Percentiles rank a stretch among this genome's conserved stretches.
phyloP scores from a whole-genome alignment of 192 early-diverging fungal species.

The Cladochytrium replicatum region DNA sequence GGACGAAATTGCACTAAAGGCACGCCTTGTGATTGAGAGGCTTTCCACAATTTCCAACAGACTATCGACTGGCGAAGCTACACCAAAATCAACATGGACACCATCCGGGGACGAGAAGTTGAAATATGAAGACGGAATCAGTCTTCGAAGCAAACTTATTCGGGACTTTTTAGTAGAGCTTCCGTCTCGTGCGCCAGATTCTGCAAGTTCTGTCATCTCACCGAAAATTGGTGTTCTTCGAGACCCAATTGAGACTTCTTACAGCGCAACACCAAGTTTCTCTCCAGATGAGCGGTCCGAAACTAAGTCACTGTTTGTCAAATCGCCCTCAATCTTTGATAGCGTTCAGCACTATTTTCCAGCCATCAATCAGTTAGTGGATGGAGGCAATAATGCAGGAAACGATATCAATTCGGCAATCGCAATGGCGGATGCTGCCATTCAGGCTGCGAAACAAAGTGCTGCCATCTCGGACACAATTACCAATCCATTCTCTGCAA shows the following conservation, averaged over 20 bases:
- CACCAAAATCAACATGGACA: constrained; percentile 22
- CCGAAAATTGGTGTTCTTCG: too few relatives aligned
- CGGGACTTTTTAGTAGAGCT: neutral
- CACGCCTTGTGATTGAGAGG: constrained; percentile 11
- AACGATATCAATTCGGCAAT: constrained; percentile 37
- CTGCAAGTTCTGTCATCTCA: too few relatives aligned
- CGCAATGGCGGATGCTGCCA: constrained; percentile 36
- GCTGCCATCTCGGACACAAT: constrained; percentile 12
- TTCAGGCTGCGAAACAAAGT: constrained; percentile 32
- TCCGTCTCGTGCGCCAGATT: neutral
- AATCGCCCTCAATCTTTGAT: too few relatives aligned
- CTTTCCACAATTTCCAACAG: constrained; percentile 8
- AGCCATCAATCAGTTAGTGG: too few relatives aligned
- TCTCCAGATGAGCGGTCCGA: too few relatives aligned
- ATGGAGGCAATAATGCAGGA: too few relatives aligned
- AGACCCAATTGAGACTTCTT: too few relatives aligned
- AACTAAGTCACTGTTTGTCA: too few relatives aligned
- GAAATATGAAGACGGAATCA: constrained; percentile 39
- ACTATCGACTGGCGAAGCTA: neutral
- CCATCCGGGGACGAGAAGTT: constrained; percentile 29
- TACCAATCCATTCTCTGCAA: constrained; percentile 13
- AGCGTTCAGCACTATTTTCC: too few relatives aligned
- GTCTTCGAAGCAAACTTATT: constrained; percentile 20
- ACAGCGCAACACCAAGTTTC: too few relatives aligned
- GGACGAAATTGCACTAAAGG: constrained; percentile 21